A percentile compares a stretch with the other conserved stretches of the same genome.
Evolutionary conservation across 345 rosid genomes (phyloP).

Genomic region (Ailanthus altissimus): DNA sequence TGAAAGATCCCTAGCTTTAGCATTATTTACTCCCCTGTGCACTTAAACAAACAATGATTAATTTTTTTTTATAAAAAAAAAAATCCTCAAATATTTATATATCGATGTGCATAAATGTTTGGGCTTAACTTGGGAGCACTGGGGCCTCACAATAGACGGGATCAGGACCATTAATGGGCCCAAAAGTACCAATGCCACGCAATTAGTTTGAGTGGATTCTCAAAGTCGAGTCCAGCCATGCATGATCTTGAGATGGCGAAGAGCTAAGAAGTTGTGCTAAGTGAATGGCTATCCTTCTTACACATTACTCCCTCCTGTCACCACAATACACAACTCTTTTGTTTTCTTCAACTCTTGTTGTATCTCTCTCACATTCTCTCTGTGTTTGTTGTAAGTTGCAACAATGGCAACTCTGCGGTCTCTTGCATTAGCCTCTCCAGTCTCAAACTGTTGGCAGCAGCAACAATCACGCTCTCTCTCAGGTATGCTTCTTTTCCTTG

Average conservation of each 20-base stretch:
- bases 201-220: neutral
- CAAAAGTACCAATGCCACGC: neutral
- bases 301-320: conserved; percentile 28
- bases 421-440: conserved; percentile 44
- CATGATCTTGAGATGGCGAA: neutral
- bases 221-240: neutral
- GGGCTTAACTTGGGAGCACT: neutral
- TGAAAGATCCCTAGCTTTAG: too few relatives aligned
- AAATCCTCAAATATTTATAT: too few relatives aligned
- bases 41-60: too few relatives aligned
- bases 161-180: neutral
- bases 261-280: conserved; percentile 7
- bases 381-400: neutral
- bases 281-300: conserved; percentile 39
- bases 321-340: conserved; percentile 10
- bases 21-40: too few relatives aligned
- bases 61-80: too few relatives aligned
- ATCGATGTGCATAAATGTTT: neutral
- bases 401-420: conserved; percentile 52
- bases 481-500: conserved; percentile 25
- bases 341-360: neutral
- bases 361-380: conserved; percentile 1
- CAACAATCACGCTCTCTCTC: conserved; percentile 34
- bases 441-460: conserved; percentile 30
- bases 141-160: neutral